Evolutionary conservation across 2,329 filamentous ascomycete genomes (phyloP).

Genomic region (Keithomyces neogunnii): DNA sequence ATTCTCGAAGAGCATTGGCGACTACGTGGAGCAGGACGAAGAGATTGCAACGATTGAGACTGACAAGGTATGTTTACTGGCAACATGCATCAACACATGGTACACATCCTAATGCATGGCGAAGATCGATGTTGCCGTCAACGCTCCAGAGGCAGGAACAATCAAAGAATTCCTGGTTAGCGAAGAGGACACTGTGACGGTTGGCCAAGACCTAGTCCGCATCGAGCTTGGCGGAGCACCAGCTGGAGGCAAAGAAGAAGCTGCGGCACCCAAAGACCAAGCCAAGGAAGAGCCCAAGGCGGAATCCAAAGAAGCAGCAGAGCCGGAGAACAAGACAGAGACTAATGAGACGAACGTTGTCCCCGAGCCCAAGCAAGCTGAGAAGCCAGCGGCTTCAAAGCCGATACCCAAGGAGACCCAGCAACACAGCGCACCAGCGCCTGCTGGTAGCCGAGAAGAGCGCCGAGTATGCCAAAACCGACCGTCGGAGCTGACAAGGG

Average conservation of each 20-base stretch:
- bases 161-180: constrained; percentile 87
- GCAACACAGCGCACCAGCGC: constrained; percentile 15
- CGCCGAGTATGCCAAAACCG: constrained; percentile 58
- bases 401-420: constrained; percentile 18
- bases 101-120: neutral
- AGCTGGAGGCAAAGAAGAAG: constrained; percentile 29
- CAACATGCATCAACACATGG: neutral
- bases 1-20: constrained; percentile 85
- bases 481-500: neutral
- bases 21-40: constrained; percentile 91
- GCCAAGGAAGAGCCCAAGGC: constrained; percentile 17
- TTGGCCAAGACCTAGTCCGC: constrained; percentile 84
- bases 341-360: constrained; percentile 14
- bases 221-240: constrained; percentile 67
- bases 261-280: constrained; percentile 15
- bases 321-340: constrained; percentile 15
- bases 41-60: constrained; percentile 99
- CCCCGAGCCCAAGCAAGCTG: constrained; percentile 29
- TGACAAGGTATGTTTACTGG: constrained; percentile 63
- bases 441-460: constrained; percentile 70
- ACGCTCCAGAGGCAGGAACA: constrained; percentile 80
- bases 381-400: constrained; percentile 16
- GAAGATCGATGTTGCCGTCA: constrained; percentile 93
- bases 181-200: constrained; percentile 91
- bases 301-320: neutral